Percentiles rank a stretch among this genome's conserved stretches.
phyloP scores from a whole-genome alignment of 305 asterid species.

The Lippia alba region DNA sequence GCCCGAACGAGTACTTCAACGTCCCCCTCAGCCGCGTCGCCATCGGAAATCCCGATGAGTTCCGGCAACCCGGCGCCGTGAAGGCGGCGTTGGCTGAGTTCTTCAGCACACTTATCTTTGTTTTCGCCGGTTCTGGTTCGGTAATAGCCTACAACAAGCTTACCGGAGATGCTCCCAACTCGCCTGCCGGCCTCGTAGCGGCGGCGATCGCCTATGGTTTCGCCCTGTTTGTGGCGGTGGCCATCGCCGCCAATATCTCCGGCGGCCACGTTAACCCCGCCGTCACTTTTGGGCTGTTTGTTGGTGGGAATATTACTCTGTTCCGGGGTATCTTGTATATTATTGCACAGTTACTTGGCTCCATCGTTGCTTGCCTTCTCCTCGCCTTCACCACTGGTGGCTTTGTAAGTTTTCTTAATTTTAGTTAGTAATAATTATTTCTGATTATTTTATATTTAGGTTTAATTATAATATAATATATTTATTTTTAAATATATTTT shows the following conservation, averaged over 20 bases:
- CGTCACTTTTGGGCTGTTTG: slow-evolving; percentile 65
- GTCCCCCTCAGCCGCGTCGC: slow-evolving; percentile 57
- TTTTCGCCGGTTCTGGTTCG: slow-evolving; percentile 68
- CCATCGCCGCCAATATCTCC: slow-evolving; percentile 56
- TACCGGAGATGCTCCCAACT: slow-evolving; percentile 16
- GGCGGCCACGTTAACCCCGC: slow-evolving; percentile 82
- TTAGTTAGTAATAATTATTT: no score
- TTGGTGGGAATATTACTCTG: slow-evolving; percentile 62
- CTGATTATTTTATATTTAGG: background rate
- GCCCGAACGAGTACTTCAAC: slow-evolving; percentile 38
- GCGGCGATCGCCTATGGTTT: slow-evolving; percentile 60
- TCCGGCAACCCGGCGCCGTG: slow-evolving; percentile 56
- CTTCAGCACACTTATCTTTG: slow-evolving; percentile 58
- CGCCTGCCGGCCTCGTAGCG: slow-evolving; percentile 52
- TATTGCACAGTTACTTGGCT: slow-evolving; percentile 63
- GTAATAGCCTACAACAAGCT: slow-evolving; percentile 59
- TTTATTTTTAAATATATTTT: no score
- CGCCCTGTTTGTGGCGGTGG: slow-evolving; percentile 57
- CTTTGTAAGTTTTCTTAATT: slow-evolving; percentile 38
- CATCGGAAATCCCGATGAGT: slow-evolving; percentile 49
- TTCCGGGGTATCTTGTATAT: slow-evolving; percentile 61
- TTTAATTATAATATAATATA: no score
- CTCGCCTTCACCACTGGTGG: slow-evolving; percentile 59
- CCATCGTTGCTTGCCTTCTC: slow-evolving; percentile 56
- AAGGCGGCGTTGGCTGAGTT: slow-evolving; percentile 74